A percentile compares a stretch with the other conserved stretches of the same genome.
Evolutionary conservation across 2,329 filamentous ascomycete species (phyloP).

Genomic region (Penicillium janthinellum): DNA sequence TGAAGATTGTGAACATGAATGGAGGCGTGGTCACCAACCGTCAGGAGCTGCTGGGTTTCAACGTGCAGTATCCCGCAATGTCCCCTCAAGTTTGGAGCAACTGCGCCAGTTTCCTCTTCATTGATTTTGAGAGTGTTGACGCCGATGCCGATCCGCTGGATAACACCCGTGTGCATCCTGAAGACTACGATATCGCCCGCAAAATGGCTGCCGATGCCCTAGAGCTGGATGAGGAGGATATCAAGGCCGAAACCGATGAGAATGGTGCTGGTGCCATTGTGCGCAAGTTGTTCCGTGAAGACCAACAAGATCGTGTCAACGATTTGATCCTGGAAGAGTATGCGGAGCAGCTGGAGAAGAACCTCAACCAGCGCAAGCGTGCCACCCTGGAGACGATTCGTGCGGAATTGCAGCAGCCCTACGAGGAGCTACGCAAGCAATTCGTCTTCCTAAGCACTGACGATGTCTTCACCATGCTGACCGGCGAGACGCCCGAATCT

Average conservation of each 20-base stretch:
- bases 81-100: conserved; percentile 94
- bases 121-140: conserved; percentile 82
- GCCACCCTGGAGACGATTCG: conserved; percentile 95
- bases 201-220: conserved; percentile 98
- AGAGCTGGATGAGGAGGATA: conserved; percentile 95
- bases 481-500: conserved; percentile 84
- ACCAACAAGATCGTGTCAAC: conserved; percentile 92
- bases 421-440: conserved; percentile 86
- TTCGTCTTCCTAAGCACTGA: conserved; percentile 71
- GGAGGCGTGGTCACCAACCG: conserved; percentile 82
- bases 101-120: conserved; percentile 91
- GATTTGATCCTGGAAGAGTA: conserved; percentile 96
- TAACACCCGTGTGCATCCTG: conserved; percentile 94
- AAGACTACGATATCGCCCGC: conserved; percentile 95
- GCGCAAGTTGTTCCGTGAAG: conserved; percentile 90
- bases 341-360: conserved; percentile 88
- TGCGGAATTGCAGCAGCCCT: conserved; percentile 86
- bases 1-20: conserved; percentile 90
- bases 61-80: conserved; percentile 79
- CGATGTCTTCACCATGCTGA: conserved; percentile 94
- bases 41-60: conserved; percentile 85
- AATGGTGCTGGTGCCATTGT: conserved; percentile 89
- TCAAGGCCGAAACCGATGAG: conserved; percentile 90
- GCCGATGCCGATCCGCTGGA: conserved; percentile 87
- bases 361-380: conserved; percentile 91